A percentile compares a stretch with the other conserved stretches of the same genome.
Conservation (phyloP, 2,329 filamentous ascomycete species). For the Pseudofabraea citricarpa region DNA sequence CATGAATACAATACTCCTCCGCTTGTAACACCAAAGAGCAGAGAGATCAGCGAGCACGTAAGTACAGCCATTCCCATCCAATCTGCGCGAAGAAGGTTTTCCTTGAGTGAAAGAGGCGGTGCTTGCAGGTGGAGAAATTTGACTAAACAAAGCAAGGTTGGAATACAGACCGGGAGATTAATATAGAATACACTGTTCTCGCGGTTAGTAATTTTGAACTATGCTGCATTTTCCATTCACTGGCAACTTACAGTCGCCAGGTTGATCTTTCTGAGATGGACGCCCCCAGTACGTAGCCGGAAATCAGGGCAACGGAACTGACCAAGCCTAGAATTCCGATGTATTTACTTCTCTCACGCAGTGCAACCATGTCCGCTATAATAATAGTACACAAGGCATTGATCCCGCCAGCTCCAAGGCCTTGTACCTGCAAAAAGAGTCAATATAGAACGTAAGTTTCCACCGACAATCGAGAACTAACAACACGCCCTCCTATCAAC, state of each 20-base stretch:
- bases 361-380: constrained; percentile 44
- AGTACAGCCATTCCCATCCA: constrained; percentile 58
- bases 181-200: constrained; percentile 12
- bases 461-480: too few species aligned
- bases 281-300: constrained; percentile 12
- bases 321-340: constrained; percentile 24
- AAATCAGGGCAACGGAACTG: constrained; percentile 16
- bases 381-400: constrained; percentile 41
- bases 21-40: constrained; percentile 56
- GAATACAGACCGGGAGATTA: constrained; percentile 13
- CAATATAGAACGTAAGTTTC: background rate
- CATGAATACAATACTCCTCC: constrained; percentile 61
- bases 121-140: constrained; percentile 9
- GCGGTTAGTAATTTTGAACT: background rate
- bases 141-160: constrained; percentile 4
- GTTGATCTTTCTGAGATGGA: constrained; percentile 6
- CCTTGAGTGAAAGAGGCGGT: constrained; percentile 3
- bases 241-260: constrained; percentile 13
- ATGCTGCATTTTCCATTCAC: constrained; percentile 7
- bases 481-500: constrained; percentile 10
- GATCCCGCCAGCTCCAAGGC: constrained; percentile 42
- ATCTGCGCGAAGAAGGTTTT: constrained; percentile 46
- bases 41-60: constrained; percentile 51
- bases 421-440: constrained; percentile 22
- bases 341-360: constrained; percentile 41